These are phyloP conservation scores for Picochlorum costavermella DNA, from an alignment of 139 green algal species.

Conservation along the genomic window DNA sequence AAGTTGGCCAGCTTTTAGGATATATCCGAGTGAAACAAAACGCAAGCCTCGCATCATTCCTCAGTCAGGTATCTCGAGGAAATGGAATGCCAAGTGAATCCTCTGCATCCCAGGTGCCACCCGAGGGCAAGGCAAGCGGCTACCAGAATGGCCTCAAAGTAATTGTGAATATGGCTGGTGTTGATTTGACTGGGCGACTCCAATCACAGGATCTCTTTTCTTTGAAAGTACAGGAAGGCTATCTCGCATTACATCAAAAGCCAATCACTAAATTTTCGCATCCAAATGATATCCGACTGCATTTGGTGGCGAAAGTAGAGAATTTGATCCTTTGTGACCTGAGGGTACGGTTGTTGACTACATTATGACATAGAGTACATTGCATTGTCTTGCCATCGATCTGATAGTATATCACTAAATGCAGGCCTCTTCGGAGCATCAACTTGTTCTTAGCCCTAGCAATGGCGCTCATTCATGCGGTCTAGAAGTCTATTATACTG, in stretches of 20 bases:
- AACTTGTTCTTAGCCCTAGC: slow-evolving; percentile 37
- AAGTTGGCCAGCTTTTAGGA: slow-evolving; percentile 44
- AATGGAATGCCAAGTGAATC: neutral
- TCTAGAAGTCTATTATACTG: slow-evolving; percentile 16
- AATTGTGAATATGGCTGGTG: slow-evolving; percentile 27
- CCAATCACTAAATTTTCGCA: slow-evolving; percentile 12
- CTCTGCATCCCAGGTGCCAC: neutral
- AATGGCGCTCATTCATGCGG: slow-evolving; percentile 15
- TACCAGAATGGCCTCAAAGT: slow-evolving; percentile 15
- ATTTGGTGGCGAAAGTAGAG: slow-evolving; percentile 17
- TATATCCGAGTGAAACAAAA: slow-evolving; percentile 32
- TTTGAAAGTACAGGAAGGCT: slow-evolving; percentile 38
- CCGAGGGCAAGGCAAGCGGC: neutral
- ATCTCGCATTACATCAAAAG: slow-evolving; percentile 11
- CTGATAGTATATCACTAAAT: neutral
- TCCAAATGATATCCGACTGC: slow-evolving; percentile 21
- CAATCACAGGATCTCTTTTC: slow-evolving; percentile 37
- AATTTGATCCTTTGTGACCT: slow-evolving; percentile 33
- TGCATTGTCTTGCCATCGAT: too few relatives aligned
- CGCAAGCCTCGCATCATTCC: slow-evolving; percentile 36
- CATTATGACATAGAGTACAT: too few relatives aligned
- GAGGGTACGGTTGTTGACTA: slow-evolving; percentile 8
- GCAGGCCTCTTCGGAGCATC: slow-evolving; percentile 26
- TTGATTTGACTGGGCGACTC: slow-evolving; percentile 37
- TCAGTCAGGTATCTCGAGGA: slow-evolving; percentile 20